Conservation (phyloP, 306 rosid species). For the Vicia faba region DNA sequence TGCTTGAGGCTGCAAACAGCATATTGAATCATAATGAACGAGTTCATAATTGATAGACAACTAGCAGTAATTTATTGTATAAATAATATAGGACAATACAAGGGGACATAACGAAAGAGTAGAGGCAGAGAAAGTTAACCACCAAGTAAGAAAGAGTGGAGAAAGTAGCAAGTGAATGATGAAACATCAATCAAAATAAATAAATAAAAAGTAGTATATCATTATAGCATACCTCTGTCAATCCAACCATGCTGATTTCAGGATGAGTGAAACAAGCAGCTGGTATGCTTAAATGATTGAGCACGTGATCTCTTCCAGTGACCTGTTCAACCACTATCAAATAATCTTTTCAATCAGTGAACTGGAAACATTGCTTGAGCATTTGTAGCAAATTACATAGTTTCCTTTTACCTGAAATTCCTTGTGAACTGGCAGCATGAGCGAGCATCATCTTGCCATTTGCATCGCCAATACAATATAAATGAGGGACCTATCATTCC, state of each 20-base stretch:
- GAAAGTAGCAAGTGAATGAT: slow-evolving; percentile 14
- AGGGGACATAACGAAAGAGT: slow-evolving; percentile 8
- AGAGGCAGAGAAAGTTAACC: slow-evolving; percentile 5
- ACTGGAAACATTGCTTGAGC: slow-evolving; percentile 1
- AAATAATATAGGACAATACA: neutral
- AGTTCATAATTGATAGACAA: slow-evolving; percentile 14
- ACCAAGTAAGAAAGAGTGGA: slow-evolving; percentile 3
- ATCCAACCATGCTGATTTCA: slow-evolving; percentile 95
- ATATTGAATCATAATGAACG: slow-evolving; percentile 32
- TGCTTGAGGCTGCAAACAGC: slow-evolving; percentile 84
- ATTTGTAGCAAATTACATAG: slow-evolving; percentile 27
- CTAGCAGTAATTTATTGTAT: too few relatives aligned
- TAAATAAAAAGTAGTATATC: neutral
- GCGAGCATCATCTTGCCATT: slow-evolving; percentile 99
- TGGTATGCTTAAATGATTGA: slow-evolving; percentile 92
- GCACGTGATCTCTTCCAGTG: slow-evolving; percentile 84
- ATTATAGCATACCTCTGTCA: slow-evolving; percentile 65
- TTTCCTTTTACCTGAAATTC: slow-evolving; percentile 70
- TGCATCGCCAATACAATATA: slow-evolving; percentile 94
- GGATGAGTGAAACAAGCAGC: slow-evolving; percentile 98
- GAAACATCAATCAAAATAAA: slow-evolving; percentile 18
- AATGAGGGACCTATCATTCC: slow-evolving; percentile 75
- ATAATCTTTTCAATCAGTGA: slow-evolving; percentile 7
- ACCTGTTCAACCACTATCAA: slow-evolving; percentile 93
- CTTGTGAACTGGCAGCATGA: slow-evolving; percentile 98